These are phyloP conservation scores for Peronosclerospora sorghi DNA, from an alignment of 352 stramenopile genomes.

Conservation along the genomic window DNA sequence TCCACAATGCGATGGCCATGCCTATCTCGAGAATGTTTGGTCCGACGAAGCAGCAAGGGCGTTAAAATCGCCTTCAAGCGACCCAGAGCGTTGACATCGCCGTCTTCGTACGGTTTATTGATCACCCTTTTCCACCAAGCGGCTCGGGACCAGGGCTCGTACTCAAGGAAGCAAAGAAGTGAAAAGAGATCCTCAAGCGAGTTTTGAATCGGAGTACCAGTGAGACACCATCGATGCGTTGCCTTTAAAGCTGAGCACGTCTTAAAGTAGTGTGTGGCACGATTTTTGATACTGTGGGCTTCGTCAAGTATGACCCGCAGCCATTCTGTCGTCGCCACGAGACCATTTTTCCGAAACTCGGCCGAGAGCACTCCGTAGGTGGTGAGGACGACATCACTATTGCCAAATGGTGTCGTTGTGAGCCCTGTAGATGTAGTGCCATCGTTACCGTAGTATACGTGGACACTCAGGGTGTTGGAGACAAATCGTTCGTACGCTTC, in stretches of 20 bases:
- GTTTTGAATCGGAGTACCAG: constrained; percentile 86
- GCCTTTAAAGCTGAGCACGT: constrained; percentile 41
- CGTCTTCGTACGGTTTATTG: constrained; percentile 59
- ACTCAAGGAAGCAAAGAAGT: constrained; percentile 74
- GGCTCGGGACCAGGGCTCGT: constrained; percentile 74
- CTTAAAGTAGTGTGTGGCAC: constrained; percentile 58
- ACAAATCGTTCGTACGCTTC: constrained; percentile 64
- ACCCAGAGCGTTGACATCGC: constrained; percentile 37
- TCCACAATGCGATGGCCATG: constrained; percentile 54
- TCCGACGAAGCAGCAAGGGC: constrained; percentile 79
- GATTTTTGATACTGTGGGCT: constrained; percentile 88
- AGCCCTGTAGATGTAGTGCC: constrained; percentile 11
- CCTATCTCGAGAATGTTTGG: constrained; percentile 61
- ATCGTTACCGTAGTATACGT: constrained; percentile 71
- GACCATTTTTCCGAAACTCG: constrained; percentile 47
- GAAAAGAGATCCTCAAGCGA: constrained; percentile 81
- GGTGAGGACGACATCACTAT: constrained; percentile 69
- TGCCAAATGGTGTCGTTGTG: constrained; percentile 9
- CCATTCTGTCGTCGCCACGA: constrained; percentile 42
- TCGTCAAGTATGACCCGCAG: constrained; percentile 86
- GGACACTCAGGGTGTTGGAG: constrained; percentile 33
- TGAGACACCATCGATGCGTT: constrained; percentile 82
- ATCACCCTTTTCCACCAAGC: constrained; percentile 83
- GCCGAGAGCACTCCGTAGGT: constrained; percentile 75
- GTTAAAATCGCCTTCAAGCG: constrained; percentile 58